Base-by-base conservation (phyloP, 75 land plant genomes). In the Pinus taeda region DNA sequence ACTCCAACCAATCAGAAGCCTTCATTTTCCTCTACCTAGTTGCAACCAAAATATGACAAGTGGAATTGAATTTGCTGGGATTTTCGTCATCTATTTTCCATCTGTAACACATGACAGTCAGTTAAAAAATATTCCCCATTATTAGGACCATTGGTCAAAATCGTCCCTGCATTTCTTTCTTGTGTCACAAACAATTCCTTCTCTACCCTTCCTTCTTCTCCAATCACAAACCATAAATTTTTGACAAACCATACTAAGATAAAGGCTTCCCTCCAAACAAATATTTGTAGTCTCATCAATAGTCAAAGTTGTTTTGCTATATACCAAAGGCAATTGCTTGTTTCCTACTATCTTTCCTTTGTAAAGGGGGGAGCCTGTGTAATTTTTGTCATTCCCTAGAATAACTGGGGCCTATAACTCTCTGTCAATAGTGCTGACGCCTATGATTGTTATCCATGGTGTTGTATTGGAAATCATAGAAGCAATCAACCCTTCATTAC, bases 151-250 rank as follows among this genome's bases (percentile, higher is more conserved):
- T 71, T 63, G 37, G 73, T 60, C 12, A 72, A 0, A 22, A 87
- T 76, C 78, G 76, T 76, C 12, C 81, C 89, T 5, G 65, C 81
- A 59, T 81, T 87, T 4, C 84, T 84, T 9, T 76, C 83, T 1
- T 57, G 66, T 37, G 57, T 56, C 73, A 84, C 89, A 11, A 65
- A 74, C 0, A 15, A 18, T 18, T 77, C 74, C 71, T 71, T 70
- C 22, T 60, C 37, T 18, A 13, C n/a, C 6, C 6, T 26, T 5
- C 4, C 26, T 15, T 65, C 53, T 14, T 39, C 26, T 24, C 76
- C 60, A 9, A 37, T 15, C 26, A 72, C 87, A 85, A 0, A 77
- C 26, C 42, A 85, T 85, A 56, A 85, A 65, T 58, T 76, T 82
- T 9, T 73, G 81, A 26, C 11, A 39, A 74, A 83, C 82, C n/a